A percentile compares a stretch with the other conserved stretches of the same genome.
Conservation (phyloP, 1,284 basidiomycete species). For the Cronartium quercuum region DNA sequence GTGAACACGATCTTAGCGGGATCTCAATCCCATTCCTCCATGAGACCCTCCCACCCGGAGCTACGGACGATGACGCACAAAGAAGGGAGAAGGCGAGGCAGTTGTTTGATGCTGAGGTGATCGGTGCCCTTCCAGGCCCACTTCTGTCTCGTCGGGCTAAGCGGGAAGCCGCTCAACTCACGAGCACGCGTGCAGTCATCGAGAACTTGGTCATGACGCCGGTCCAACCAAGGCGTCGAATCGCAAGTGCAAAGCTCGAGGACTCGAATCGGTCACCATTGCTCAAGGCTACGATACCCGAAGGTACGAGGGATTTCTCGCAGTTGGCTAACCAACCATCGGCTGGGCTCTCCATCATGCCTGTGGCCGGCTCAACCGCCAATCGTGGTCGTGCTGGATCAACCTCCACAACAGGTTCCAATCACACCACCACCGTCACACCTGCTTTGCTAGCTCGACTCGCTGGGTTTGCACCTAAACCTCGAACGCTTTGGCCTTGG, state of each 20-base stretch:
- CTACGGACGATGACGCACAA: constrained; percentile 22
- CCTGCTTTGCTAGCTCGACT: constrained; percentile 31
- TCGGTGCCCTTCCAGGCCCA: constrained; percentile 39
- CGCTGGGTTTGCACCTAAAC: constrained; percentile 18
- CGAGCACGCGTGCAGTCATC: constrained; percentile 15
- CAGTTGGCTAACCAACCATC: constrained; percentile 29
- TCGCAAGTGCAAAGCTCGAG: constrained; percentile 14
- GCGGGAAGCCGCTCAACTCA: constrained; percentile 4
- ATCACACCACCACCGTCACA: constrained; percentile 11
- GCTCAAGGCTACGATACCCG: constrained; percentile 31
- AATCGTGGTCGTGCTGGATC: constrained; percentile 26
- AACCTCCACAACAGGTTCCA: constrained; percentile 26
- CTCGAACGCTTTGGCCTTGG: constrained; percentile 38
- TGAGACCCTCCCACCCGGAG: constrained; percentile 45
- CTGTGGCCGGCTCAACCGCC: constrained; percentile 25
- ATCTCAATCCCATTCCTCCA: constrained; percentile 71
- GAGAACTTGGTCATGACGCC: constrained; percentile 27
- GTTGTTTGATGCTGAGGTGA: constrained; percentile 29
- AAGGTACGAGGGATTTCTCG: constrained; percentile 24
- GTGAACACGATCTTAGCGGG: constrained; percentile 80
- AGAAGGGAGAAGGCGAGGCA: constrained; percentile 27
- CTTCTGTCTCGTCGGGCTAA: constrained; percentile 32
- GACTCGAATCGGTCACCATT: constrained; percentile 36
- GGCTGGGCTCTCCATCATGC: constrained; percentile 26
- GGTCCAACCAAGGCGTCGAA: constrained; percentile 30